Evolutionary conservation across 768 basidiomycete species (phyloP), one percentile per base, ranked within the genome.

Genomic region (Chalciporus pseudorubinellus): DNA sequence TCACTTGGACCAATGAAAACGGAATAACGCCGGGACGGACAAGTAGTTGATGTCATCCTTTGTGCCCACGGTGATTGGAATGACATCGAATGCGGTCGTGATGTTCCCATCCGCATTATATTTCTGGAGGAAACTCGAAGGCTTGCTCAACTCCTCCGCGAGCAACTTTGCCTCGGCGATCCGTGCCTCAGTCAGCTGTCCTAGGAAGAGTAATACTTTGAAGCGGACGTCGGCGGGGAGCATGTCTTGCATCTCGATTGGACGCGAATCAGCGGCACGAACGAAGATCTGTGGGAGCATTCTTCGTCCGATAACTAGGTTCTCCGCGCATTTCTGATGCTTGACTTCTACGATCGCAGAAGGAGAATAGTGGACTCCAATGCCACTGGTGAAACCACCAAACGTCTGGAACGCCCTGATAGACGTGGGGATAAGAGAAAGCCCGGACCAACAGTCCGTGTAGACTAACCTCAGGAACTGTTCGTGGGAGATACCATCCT

Each of bases 1-100:
- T 38, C 31, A 76, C 75, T 72, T 74, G 19, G 72, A 63, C 75
- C 75, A 77, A 45, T 78, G 77, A 11, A 64, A 43, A 48, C 74
- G 64, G 52, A 78, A 57, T 21, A 63, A 46, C 7, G 40, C 49
- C 0, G 76, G 76, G 26, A 76, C 53, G 16, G 50, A 48, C 14
- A 73, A 61, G 46, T 67, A 74, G 18, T 72, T 67, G 16, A 66
- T 56, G 18, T 58, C 58, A 6, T 64, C 59, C 52, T 74, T 78
- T 47, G 55, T 57, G 3, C 64, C 71, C 21, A 59, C 38, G 7
- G 52, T 16, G 42, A 70, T 56, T 14, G 69, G 55, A 45, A 68
- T 38, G 4, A 70, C 54, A 21, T 69, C 67, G 39, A 71, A 78
- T 9, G 74, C 55, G 18, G 52, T 56, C 21, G 61, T 55, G 16